phyloP scores from a whole-genome alignment of 352 stramenopile species.

The Phytopythium ostracodes region DNA sequence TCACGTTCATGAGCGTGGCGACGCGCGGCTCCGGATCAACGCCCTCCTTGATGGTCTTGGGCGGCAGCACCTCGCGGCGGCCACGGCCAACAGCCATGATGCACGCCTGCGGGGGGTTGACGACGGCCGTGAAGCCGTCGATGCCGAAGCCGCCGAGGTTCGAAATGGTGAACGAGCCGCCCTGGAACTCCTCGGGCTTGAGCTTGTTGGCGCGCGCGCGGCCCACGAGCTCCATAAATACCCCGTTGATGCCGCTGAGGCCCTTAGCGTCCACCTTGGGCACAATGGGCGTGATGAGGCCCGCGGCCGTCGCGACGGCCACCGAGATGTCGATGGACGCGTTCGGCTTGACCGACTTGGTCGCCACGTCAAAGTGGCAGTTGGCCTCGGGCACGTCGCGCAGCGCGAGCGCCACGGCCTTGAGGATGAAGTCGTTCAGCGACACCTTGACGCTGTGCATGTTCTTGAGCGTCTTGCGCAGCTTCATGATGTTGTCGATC shows the following conservation, averaged over 20 bases:
- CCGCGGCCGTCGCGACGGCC: conserved; percentile 95
- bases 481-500: conserved; percentile 86
- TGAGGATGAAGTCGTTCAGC: conserved; percentile 99
- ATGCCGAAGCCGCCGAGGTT: conserved; percentile 99
- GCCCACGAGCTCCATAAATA: conserved; percentile 96
- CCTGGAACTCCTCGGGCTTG: conserved; percentile 99
- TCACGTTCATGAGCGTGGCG: conserved; percentile 94
- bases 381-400: conserved; percentile 95
- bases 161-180: conserved; percentile 98
- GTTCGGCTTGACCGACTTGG: conserved; percentile 77
- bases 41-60: conserved; percentile 31
- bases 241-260: conserved; percentile 92
- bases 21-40: conserved; percentile 83
- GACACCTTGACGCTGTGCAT: conserved; percentile 96
- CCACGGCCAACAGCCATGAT: conserved; percentile 98
- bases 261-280: conserved; percentile 91
- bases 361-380: conserved; percentile 67
- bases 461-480: conserved; percentile 92
- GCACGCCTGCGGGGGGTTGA: conserved; percentile 98
- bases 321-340: conserved; percentile 96
- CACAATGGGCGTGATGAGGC: conserved; percentile 99
- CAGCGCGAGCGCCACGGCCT: conserved; percentile 94
- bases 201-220: conserved; percentile 96
- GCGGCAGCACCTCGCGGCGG: conserved; percentile 79
- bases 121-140: conserved; percentile 97